phyloP scores from a whole-genome alignment of 345 rosid species.

The Camelina sativa region DNA sequence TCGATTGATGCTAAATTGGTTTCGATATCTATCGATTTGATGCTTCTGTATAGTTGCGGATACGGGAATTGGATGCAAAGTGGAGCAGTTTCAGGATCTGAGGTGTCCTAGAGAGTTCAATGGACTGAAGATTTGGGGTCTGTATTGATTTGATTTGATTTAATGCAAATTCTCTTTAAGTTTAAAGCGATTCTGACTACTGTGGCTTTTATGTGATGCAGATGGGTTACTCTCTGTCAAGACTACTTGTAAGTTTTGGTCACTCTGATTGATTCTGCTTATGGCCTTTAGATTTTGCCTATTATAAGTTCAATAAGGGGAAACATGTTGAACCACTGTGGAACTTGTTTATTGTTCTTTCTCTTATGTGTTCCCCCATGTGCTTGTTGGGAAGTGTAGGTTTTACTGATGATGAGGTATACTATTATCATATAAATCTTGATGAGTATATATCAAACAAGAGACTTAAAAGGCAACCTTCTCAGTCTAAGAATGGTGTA shows the following conservation, averaged over 20 bases:
- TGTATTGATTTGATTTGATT: neutral
- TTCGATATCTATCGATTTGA: neutral
- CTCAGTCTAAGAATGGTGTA: conserved; percentile 70
- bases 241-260: conserved; percentile 70
- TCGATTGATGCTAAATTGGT: conserved; percentile 8
- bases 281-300: neutral
- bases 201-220: conserved; percentile 46
- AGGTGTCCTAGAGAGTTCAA: conserved; percentile 41
- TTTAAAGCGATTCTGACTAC: conserved; percentile 1
- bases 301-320: neutral
- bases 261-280: neutral
- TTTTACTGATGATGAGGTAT: conserved; percentile 58
- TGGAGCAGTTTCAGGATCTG: conserved; percentile 66
- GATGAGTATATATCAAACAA: conserved; percentile 49
- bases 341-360: conserved; percentile 3
- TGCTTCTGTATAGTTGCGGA: conserved; percentile 60
- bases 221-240: conserved; percentile 77
- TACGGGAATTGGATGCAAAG: conserved; percentile 68
- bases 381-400: conserved; percentile 52
- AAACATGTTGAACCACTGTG: neutral
- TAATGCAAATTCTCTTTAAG: neutral
- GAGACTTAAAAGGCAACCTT: conserved; percentile 64
- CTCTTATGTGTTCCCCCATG: conserved; percentile 3
- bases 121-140: conserved; percentile 54
- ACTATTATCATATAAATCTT: conserved; percentile 61